phyloP scores from a whole-genome alignment of 352 stramenopile species.

The Globisporangium splendens region DNA sequence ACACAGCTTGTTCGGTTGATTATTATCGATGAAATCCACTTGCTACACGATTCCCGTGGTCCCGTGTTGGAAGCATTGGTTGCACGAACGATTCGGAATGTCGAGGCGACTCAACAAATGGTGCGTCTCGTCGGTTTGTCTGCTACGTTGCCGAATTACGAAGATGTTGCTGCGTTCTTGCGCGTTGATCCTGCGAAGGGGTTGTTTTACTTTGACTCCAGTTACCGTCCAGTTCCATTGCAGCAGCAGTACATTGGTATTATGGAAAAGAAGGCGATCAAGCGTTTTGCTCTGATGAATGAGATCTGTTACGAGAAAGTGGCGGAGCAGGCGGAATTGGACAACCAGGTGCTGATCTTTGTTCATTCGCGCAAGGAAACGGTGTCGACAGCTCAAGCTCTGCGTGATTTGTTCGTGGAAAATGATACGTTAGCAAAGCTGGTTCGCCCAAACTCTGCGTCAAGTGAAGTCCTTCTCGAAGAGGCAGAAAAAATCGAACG shows the following conservation, averaged over 20 bases:
- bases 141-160: constrained; percentile 99
- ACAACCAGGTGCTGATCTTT: constrained; percentile 99
- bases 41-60: constrained; percentile 98
- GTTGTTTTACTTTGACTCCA: constrained; percentile 99
- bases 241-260: constrained; percentile 99
- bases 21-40: constrained; percentile 99
- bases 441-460: constrained; percentile 81
- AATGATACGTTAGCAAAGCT: constrained; percentile 94
- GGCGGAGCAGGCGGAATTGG: constrained; percentile 88
- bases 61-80: constrained; percentile 98
- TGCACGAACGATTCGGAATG: constrained; percentile 95
- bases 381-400: constrained; percentile 94
- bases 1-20: constrained; percentile 98
- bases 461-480: constrained; percentile 91
- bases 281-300: constrained; percentile 99
- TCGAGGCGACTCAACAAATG: constrained; percentile 97
- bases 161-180: constrained; percentile 98
- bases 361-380: constrained; percentile 99
- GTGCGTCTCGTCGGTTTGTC: constrained; percentile 97
- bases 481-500: constrained; percentile 91
- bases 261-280: constrained; percentile 99
- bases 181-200: constrained; percentile 96
- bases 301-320: constrained; percentile 99
- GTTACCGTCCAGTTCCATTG: constrained; percentile 97
- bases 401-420: constrained; percentile 94